A percentile compares a stretch with the other conserved stretches of the same genome.
phyloP scores from a whole-genome alignment of 257 asterid genomes.

The Fraxinus pennsylvanica region DNA sequence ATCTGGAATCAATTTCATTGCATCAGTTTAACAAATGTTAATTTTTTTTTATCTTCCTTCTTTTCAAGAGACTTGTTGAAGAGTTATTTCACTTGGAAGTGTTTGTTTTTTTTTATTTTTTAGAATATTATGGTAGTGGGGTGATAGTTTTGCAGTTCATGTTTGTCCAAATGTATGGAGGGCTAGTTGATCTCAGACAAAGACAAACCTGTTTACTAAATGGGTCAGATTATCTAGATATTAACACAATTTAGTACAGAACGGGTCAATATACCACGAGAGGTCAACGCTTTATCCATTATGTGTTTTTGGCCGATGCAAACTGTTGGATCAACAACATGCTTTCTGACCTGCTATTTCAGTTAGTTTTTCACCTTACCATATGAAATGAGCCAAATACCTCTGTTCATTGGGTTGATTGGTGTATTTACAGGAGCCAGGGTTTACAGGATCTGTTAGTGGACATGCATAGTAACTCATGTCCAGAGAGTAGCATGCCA shows the following conservation, averaged over 20 bases:
- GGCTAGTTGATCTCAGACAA: neutral
- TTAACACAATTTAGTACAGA: neutral
- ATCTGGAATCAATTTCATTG: slow-evolving; percentile 22
- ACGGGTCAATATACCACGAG: neutral
- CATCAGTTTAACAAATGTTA: slow-evolving; percentile 12
- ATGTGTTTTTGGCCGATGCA: neutral
- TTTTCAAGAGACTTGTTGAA: slow-evolving; percentile 6
- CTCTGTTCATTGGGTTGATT: neutral
- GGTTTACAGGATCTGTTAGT: neutral
- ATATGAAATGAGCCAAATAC: neutral
- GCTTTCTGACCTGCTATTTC: neutral
- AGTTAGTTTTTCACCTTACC: neutral
- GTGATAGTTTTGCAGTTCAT: slow-evolving; percentile 1
- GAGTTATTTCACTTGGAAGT: slow-evolving; percentile 11
- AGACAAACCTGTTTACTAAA: neutral
- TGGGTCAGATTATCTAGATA: neutral
- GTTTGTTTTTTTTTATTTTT: slow-evolving; percentile 6
- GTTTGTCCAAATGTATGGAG: neutral
- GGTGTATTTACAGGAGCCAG: neutral
- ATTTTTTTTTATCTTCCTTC: neutral
- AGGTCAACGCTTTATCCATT: neutral
- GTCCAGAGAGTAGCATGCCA: neutral
- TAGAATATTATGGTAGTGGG: slow-evolving; percentile 1
- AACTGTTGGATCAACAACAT: neutral
- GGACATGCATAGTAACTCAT: neutral